Evolutionary conservation across 345 rosid species (phyloP).

Genomic region (Ceriops decandra): DNA sequence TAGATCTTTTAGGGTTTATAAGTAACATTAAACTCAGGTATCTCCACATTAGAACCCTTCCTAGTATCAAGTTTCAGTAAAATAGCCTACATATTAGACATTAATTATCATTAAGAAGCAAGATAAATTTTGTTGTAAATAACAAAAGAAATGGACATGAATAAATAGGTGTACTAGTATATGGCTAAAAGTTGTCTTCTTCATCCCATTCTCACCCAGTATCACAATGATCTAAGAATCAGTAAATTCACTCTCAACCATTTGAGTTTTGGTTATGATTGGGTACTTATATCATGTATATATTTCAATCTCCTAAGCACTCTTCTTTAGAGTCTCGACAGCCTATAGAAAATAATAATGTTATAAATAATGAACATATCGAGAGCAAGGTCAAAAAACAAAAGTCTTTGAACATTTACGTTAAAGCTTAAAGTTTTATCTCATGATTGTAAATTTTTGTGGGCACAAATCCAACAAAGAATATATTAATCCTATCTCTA

Average conservation of each 20-base stretch:
- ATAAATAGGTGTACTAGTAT: slow-evolving; percentile 66
- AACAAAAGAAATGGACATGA: not conserved
- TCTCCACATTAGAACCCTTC: slow-evolving; percentile 73
- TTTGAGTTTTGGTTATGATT: slow-evolving; percentile 82
- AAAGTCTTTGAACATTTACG: slow-evolving; percentile 34
- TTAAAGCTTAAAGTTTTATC: slow-evolving; percentile 91
- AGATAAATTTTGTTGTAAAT: not conserved
- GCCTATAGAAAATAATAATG: slow-evolving; percentile 47
- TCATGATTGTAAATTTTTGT: slow-evolving; percentile 82
- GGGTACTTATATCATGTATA: slow-evolving; percentile 92
- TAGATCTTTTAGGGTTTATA: slow-evolving; percentile 98
- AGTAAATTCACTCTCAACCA: slow-evolving; percentile 93
- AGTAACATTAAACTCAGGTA: slow-evolving; percentile 93
- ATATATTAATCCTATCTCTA: slow-evolving; percentile 92
- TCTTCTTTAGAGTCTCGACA: slow-evolving; percentile 94
- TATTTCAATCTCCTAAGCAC: slow-evolving; percentile 75
- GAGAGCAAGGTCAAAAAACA: not conserved
- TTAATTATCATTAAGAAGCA: slow-evolving; percentile 10
- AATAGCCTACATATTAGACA: slow-evolving; percentile 62
- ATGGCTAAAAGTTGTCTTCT: slow-evolving; percentile 92
- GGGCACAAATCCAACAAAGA: slow-evolving; percentile 95
- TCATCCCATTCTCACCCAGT: slow-evolving; percentile 99
- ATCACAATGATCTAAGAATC: slow-evolving; percentile 96
- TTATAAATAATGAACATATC: slow-evolving; percentile 2
- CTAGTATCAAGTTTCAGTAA: slow-evolving; percentile 70